phyloP scores from a whole-genome alignment of 495 filamentous ascomycete species.

The Daldinia decipiens region DNA sequence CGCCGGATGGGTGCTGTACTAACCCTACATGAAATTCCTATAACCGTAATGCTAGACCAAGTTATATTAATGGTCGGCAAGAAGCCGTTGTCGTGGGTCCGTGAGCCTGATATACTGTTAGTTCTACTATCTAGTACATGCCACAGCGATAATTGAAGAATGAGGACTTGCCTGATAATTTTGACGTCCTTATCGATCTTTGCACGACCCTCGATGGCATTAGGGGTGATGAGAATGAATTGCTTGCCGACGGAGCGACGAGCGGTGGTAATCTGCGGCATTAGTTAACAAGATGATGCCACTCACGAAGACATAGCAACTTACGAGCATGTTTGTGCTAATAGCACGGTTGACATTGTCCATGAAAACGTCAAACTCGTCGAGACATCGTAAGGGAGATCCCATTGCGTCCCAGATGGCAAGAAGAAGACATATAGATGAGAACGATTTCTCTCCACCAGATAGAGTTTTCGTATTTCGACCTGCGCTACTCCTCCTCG shows the following conservation, averaged over 20 bases:
- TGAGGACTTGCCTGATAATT: slow-evolving; percentile 75
- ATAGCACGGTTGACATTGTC: slow-evolving; percentile 94
- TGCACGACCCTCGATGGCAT: slow-evolving; percentile 79
- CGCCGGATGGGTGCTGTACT: slow-evolving; percentile 1
- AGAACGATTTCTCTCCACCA: slow-evolving; percentile 97
- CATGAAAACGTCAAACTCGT: slow-evolving; percentile 99
- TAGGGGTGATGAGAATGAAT: slow-evolving; percentile 96
- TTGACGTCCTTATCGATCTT: slow-evolving; percentile 78
- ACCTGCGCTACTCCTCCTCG: slow-evolving; percentile 68
- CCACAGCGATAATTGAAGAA: not conserved
- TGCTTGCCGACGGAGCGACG: slow-evolving; percentile 86
- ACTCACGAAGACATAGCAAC: slow-evolving; percentile 38
- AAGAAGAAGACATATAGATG: slow-evolving; percentile 91
- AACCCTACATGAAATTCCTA: slow-evolving; percentile 8
- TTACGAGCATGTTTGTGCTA: slow-evolving; percentile 93
- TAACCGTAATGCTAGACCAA: not conserved
- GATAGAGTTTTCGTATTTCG: slow-evolving; percentile 90
- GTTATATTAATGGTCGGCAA: slow-evolving; percentile 51
- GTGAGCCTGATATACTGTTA: slow-evolving; percentile 45
- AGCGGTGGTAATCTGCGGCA: slow-evolving; percentile 78
- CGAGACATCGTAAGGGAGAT: slow-evolving; percentile 89
- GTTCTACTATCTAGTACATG: not conserved
- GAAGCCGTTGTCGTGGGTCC: slow-evolving; percentile 66
- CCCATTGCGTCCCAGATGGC: slow-evolving; percentile 99
- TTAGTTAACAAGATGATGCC: slow-evolving; percentile 24